Evolutionary conservation across 2,329 filamentous ascomycete species (phyloP), one percentile per base, ranked within the genome.

Genomic region (Phialemoniopsis sp.): DNA sequence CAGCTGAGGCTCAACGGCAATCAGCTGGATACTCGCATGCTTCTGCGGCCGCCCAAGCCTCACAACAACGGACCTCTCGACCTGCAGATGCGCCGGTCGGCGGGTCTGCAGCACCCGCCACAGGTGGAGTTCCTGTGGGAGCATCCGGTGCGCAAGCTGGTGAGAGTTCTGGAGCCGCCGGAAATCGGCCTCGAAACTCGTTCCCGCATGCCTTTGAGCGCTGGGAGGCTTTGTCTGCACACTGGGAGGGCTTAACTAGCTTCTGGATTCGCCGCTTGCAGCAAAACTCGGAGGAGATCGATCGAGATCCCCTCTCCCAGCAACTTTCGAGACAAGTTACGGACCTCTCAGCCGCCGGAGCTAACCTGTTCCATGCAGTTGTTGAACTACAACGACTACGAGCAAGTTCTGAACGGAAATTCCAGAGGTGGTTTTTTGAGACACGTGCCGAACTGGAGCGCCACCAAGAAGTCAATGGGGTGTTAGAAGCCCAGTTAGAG

Each of bases 351-450:
- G 93, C 93, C 8, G 93, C 93, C 1, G 93, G 93, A 12, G 93
- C 93, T 5, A 98, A 98, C 52, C 73, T 98, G 1, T 98, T 98
- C 61, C 93, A 98, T 59, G 93, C 93, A 9, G 90, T 98, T 1
- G 93, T 98, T 4, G 93, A 98, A 62, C 70, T 98, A 34, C 93
- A 98, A 60, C 83, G 93, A 21, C 73, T 98, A 18, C 85, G 93
- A 32, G 93, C 93, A 29, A 95, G 89, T 40, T 97, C 91, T 0
- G 93, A 98, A 63, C 82, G 93, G 47, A 97, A 97, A 59, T 98
- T 98, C 53, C 93, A 98, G 64, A 80, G 93, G 37, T 98, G 93
- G 93, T 97, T 97, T 65, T 95, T 95, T 52, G 93, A 98, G 59
- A 95, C 90, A 8, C 78, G 90, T 37, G 78, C 84, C 26, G 90